These are phyloP conservation scores for Arabidopsis arenosa DNA, from an alignment of 345 rosid genomes.

Conservation along the genomic window DNA sequence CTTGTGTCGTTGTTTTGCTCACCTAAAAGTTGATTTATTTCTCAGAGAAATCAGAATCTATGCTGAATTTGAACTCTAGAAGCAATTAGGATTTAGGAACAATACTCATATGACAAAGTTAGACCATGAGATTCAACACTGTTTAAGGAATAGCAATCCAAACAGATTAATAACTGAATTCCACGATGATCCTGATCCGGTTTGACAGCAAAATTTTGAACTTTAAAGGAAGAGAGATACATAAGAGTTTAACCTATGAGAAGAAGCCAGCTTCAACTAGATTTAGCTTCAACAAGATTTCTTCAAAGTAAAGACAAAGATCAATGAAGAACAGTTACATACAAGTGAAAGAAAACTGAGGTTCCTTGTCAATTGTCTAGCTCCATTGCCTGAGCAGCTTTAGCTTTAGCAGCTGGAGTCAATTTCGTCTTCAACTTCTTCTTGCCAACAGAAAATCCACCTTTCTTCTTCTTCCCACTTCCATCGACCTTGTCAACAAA, in stretches of 20 bases:
- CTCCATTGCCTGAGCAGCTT: constrained; percentile 97
- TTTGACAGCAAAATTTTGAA: constrained; percentile 19
- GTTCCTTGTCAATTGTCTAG: constrained; percentile 68
- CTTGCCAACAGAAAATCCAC: constrained; percentile 89
- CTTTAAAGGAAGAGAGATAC: constrained; percentile 10
- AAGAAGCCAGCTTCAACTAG: no score
- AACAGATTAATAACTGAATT: not conserved
- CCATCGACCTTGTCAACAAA: constrained; percentile 69
- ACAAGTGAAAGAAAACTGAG: constrained; percentile 24
- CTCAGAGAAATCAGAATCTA: not conserved
- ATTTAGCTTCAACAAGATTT: not conserved
- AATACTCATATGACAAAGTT: not conserved
- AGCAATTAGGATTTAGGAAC: not conserved
- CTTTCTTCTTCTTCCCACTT: constrained; percentile 67
- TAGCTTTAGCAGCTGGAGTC: constrained; percentile 77
- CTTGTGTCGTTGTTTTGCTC: not conserved
- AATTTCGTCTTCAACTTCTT: constrained; percentile 86
- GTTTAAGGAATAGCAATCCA: not conserved
- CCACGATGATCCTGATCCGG: not conserved
- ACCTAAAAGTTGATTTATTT: not conserved
- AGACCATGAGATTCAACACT: not conserved
- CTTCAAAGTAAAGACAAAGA: constrained; percentile 15
- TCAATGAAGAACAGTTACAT: constrained; percentile 22
- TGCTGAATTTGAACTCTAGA: not conserved
- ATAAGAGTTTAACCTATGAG: constrained; percentile 16